phyloP scores from a whole-genome alignment of 1,284 basidiomycete genomes.

The Ceratobasidium sp. region DNA sequence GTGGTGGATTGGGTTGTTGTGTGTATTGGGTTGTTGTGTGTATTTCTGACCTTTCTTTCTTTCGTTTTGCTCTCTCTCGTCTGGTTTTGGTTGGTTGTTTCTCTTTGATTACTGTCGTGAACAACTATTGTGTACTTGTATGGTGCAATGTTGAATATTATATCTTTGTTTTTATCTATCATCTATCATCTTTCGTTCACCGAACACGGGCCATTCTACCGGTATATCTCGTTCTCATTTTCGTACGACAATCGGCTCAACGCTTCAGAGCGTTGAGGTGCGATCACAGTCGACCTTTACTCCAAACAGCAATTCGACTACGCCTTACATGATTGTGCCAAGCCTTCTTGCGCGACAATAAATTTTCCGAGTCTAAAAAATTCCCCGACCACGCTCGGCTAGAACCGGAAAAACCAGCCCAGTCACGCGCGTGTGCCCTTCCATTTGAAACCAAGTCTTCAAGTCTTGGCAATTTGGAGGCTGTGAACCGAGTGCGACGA shows the following conservation, averaged over 20 bases:
- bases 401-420: no score
- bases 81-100: neutral
- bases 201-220: no score
- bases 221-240: no score
- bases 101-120: no score
- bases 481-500: slow-evolving; percentile 14
- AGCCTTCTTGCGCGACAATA: no score
- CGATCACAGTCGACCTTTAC: no score
- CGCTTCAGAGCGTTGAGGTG: no score
- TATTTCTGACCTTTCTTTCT: slow-evolving; percentile 6
- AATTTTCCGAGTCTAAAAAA: no score
- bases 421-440: neutral
- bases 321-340: no score
- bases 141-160: slow-evolving; percentile 25
- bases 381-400: neutral
- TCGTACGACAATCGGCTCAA: no score
- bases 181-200: neutral
- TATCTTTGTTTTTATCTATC: slow-evolving; percentile 16
- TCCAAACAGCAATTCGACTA: no score
- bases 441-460: neutral
- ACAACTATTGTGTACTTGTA: slow-evolving; percentile 30
- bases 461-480: neutral
- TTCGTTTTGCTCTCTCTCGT: slow-evolving; percentile 18
- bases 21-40: slow-evolving; percentile 1
- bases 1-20: slow-evolving; percentile 9